Evolutionary conservation across 768 basidiomycete species (phyloP).

Genomic region (Auricularia cornea): DNA sequence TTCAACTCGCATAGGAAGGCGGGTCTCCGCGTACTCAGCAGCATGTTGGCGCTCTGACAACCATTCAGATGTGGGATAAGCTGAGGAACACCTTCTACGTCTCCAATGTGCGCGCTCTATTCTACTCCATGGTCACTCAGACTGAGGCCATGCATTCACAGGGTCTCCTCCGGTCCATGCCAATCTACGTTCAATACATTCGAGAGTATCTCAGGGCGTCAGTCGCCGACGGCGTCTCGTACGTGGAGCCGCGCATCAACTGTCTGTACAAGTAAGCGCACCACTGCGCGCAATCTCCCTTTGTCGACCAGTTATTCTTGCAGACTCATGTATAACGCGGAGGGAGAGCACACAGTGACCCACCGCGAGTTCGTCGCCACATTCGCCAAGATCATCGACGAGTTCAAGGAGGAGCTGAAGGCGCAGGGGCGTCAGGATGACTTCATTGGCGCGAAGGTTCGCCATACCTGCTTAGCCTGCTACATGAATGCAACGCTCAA

Average conservation of each 20-base stretch:
- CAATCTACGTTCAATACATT: constrained; percentile 54
- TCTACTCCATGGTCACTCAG: not conserved
- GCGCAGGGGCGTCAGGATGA: constrained; percentile 46
- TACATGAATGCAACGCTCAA: not conserved
- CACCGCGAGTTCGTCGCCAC: constrained; percentile 52
- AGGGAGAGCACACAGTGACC: constrained; percentile 49
- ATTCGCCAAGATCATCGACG: constrained; percentile 43
- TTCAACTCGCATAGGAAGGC: constrained; percentile 66
- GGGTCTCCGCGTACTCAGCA: not conserved
- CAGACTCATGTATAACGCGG: constrained; percentile 48
- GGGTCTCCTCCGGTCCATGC: constrained; percentile 39
- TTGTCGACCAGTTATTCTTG: not conserved
- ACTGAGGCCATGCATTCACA: constrained; percentile 23
- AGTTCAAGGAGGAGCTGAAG: constrained; percentile 45
- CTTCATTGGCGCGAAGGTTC: constrained; percentile 59
- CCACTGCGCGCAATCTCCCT: constrained; percentile 2
- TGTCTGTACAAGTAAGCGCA: constrained; percentile 52
- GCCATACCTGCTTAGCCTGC: not conserved
- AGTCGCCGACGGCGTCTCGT: constrained; percentile 63
- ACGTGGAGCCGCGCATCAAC: constrained; percentile 60
- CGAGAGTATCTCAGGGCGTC: constrained; percentile 52
- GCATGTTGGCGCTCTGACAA: not conserved
- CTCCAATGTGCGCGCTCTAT: constrained; percentile 30
- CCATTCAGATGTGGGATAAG: constrained; percentile 63
- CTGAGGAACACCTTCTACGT: constrained; percentile 49